Conservation (phyloP, 305 asterid species). For the Lippia alba region DNA sequence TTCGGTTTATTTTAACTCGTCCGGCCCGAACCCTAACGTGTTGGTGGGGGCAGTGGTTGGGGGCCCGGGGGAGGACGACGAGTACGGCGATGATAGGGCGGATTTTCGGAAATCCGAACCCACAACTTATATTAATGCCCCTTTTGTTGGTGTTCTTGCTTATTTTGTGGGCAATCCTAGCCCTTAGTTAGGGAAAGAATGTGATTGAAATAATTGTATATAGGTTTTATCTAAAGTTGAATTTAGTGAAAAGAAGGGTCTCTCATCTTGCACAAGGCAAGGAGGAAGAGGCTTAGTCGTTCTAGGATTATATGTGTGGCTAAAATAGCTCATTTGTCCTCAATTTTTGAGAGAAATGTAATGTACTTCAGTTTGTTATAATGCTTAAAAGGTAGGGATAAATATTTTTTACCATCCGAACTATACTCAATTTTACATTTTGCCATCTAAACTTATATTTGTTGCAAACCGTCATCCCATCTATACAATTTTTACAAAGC, state of each 20-base stretch:
- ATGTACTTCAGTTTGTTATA: too few relatives aligned
- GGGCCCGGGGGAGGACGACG: conserved; percentile 87
- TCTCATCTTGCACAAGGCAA: conserved; percentile 66
- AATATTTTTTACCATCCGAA: too few relatives aligned
- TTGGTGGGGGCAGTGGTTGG: conserved; percentile 90
- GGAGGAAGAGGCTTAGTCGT: conserved; percentile 60
- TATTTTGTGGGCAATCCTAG: conserved; percentile 66
- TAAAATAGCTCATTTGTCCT: conserved; percentile 36
- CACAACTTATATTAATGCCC: conserved; percentile 89
- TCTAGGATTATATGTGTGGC: conserved; percentile 31
- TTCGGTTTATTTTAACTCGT: conserved; percentile 72
- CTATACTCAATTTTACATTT: too few relatives aligned
- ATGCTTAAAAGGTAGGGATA: too few relatives aligned
- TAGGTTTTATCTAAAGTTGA: conserved; percentile 13
- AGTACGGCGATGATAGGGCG: conserved; percentile 68
- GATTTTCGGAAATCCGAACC: conserved; percentile 80
- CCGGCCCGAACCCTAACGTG: conserved; percentile 77
- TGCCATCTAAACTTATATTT: too few relatives aligned
- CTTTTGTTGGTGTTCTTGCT: conserved; percentile 83
- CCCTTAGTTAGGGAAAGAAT: conserved; percentile 34
- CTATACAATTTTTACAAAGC: too few relatives aligned
- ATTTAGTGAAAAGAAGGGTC: conserved; percentile 37
- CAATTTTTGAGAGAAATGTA: background rate
- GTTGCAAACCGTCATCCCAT: too few relatives aligned
- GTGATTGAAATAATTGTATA: conserved; percentile 20